Percentiles rank a stretch among this genome's conserved stretches.
phyloP scores from a whole-genome alignment of 2,329 filamentous ascomycete genomes.

The Colletotrichum orbiculare region DNA sequence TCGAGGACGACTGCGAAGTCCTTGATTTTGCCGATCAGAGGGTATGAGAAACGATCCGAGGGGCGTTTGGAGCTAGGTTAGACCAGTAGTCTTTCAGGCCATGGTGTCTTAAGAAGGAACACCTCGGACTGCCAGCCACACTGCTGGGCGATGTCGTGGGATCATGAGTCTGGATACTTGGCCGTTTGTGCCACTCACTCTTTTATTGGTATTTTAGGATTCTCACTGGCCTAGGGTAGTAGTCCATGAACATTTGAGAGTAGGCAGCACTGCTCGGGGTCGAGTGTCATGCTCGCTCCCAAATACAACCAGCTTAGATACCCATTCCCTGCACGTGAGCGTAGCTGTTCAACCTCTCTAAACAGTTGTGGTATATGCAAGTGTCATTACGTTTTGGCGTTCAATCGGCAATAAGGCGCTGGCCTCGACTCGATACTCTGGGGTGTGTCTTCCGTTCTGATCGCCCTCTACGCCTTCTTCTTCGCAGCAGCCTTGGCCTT shows the following conservation, averaged over 20 bases:
- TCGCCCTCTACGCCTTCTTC: conserved; percentile 79
- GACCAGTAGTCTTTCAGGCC: conserved; percentile 23
- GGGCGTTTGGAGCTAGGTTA: conserved; percentile 34
- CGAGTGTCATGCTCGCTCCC: conserved; percentile 26
- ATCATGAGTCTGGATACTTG: conserved; percentile 24
- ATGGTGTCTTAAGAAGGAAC: conserved; percentile 7
- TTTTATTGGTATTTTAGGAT: conserved; percentile 28
- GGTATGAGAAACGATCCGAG: conserved; percentile 56
- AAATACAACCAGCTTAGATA: conserved; percentile 35
- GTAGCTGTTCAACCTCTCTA: neutral
- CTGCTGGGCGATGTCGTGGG: conserved; percentile 11
- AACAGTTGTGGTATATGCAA: neutral
- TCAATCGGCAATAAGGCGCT: neutral
- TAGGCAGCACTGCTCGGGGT: conserved; percentile 18
- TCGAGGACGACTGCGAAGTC: conserved; percentile 93
- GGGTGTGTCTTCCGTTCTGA: neutral
- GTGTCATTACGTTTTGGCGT: neutral
- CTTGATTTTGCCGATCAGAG: conserved; percentile 85
- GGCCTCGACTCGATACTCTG: neutral
- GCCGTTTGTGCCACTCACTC: conserved; percentile 34
- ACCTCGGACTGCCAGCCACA: conserved; percentile 3
- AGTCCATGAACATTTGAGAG: conserved; percentile 21
- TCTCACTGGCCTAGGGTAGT: conserved; percentile 33
- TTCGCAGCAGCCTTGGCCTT: conserved; percentile 87
- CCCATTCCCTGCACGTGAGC: conserved; percentile 14